phyloP scores from a whole-genome alignment of 495 filamentous ascomycete genomes.

The Aspergillus heteromorphus region DNA sequence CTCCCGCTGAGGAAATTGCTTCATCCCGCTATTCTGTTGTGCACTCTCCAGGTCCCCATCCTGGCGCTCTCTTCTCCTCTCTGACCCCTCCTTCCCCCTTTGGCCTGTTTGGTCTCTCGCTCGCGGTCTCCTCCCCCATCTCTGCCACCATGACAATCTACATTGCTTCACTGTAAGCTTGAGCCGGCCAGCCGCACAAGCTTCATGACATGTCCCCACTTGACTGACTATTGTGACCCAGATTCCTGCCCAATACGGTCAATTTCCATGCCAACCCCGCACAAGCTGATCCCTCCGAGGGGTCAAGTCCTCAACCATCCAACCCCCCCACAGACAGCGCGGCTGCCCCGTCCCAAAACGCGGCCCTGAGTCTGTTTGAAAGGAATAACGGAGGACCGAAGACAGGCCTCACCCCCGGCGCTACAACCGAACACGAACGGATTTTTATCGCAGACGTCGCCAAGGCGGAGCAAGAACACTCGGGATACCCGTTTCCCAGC shows the following conservation, averaged over 20 bases:
- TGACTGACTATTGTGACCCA: conserved; percentile 28
- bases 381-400: conserved; percentile 35
- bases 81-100: conserved; percentile 5
- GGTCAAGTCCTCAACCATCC: conserved; percentile 29
- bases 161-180: conserved; percentile 80
- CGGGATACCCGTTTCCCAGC: conserved; percentile 32
- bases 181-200: too few relatives aligned
- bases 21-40: too few relatives aligned
- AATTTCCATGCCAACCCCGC: conserved; percentile 54
- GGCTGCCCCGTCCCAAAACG: conserved; percentile 33
- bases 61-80: background rate
- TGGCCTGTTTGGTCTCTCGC: conserved; percentile 17
- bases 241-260: conserved; percentile 86
- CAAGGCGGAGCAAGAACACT: conserved; percentile 25
- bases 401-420: conserved; percentile 48
- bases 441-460: conserved; percentile 48
- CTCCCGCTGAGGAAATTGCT: background rate
- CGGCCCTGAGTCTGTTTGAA: conserved; percentile 35
- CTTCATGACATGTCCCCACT: too few relatives aligned
- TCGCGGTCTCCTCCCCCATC: conserved; percentile 17
- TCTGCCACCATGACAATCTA: conserved; percentile 68
- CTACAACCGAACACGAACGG: conserved; percentile 54
- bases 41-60: too few relatives aligned
- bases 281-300: conserved; percentile 20
- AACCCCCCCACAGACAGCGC: conserved; percentile 20